Base-by-base conservation (phyloP, 768 basidiomycete species). In the Pluteus cervinus region DNA sequence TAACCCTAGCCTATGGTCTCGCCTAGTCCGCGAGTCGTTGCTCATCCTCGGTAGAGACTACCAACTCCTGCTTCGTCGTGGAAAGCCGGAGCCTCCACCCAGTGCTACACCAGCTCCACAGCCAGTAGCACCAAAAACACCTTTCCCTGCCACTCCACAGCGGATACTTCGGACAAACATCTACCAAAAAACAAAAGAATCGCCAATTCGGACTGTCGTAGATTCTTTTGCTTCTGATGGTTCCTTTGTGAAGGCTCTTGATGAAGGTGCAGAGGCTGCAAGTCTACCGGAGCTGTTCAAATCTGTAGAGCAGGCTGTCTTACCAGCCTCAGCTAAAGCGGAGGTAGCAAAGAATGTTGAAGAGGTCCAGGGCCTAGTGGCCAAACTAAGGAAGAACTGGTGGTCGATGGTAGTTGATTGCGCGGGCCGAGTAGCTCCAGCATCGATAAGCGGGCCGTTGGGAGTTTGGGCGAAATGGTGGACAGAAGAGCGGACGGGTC, bases 1-100 rank as follows among this genome's bases (percentile, higher is more conserved):
- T 36, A 66, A 61, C 6, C 79, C 78, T 0, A 75, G 62, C 36
- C 56, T 85, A 7, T 89, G 87, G 86, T 63, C 61, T 14, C 65
- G 66, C 2, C 58, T 87, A 22, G 63, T 64, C 6, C 69, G 83
- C 4, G 75, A 79, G 38, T 65, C 71, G 6, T 65, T 90, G 2
- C 50, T 83, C 7, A 52, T 71, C 5, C 64, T 89, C 1, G 86
- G 83, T 7, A 52, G 61, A 1, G 84, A 90, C 53, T 87, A 87
- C 43, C 82, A 82, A 47, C 60, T 66, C 0, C 62, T 88, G 33
- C 58, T 82, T 3, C 67, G 74, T 1, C 63, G 74, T n/a, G 86
- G 86, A 1, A 60, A 63, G 14, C 65, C 62, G 9, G 40, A 50
- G 1, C 52, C 61, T 0, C 47, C 54, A 1, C 18, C 61, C 22